Conservation (phyloP, 2,329 filamentous ascomycete species). For the Thermothelomyces thermophilus region DNA sequence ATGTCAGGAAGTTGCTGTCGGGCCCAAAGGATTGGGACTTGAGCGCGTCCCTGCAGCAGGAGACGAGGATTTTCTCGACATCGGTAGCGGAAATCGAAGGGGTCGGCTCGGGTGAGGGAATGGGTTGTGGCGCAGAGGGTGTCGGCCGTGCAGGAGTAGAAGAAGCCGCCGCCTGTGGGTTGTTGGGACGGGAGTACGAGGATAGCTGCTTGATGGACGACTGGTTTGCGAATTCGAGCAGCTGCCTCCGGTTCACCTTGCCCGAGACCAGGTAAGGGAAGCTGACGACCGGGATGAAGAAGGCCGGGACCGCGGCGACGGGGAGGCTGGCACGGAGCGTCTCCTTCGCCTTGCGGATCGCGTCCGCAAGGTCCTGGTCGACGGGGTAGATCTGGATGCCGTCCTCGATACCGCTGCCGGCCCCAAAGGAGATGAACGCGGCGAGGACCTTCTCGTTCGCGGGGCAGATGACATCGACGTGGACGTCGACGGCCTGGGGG, state of each 20-base stretch:
- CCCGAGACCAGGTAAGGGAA: constrained; percentile 17
- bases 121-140: constrained; percentile 16
- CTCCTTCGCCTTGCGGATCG: neutral
- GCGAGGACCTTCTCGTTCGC: constrained; percentile 8
- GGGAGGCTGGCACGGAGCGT: constrained; percentile 6
- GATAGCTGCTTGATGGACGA: constrained; percentile 8
- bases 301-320: constrained; percentile 12
- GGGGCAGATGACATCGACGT: constrained; percentile 40
- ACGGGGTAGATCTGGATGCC: constrained; percentile 1
- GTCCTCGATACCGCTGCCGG: neutral
- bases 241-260: constrained; percentile 15
- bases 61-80: constrained; percentile 35
- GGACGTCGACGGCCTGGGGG: constrained; percentile 34
- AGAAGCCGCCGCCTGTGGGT: neutral
- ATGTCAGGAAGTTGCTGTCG: constrained; percentile 38
- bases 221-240: constrained; percentile 7
- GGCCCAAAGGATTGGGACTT: constrained; percentile 1
- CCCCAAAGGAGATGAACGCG: constrained; percentile 5
- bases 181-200: neutral
- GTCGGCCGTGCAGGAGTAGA: constrained; percentile 13
- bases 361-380: neutral
- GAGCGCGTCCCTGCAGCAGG: constrained; percentile 2
- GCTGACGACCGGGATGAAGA: constrained; percentile 15
- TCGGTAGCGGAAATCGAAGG: constrained; percentile 25
- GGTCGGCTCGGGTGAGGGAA: too few species aligned